Evolutionary conservation across 106 monocot genomes (phyloP), one percentile per base, ranked within the genome.

Genomic region (Amphibolis antarctica): DNA sequence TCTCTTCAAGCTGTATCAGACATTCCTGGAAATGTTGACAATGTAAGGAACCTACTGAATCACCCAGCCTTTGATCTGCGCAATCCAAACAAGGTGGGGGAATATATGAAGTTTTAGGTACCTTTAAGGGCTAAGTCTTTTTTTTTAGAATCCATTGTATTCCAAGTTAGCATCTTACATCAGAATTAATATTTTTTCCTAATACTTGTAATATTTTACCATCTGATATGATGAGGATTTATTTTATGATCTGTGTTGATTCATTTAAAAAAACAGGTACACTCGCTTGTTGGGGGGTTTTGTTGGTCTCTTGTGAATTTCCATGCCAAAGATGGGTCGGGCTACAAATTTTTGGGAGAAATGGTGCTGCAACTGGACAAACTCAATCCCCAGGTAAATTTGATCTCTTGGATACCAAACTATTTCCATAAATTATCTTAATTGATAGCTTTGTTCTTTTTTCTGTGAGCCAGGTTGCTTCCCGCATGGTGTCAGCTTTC

Each of bases 291-390:
- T 14, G 96, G 96, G 68, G 90, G 90, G 50, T 98, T 98, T 65
- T 91, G 90, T 75, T 78, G 78, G 44, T 98, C 90, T 29, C 69
- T 75, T 64, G 86, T 98, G 70, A 98, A 98, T 64, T 98, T 98
- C 65, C 96, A 98, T 70, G 82, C 96, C 53, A 98, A 98, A 71
- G 90, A 98, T 75, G 96, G 96, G 0, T 98, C 96, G 29, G 96
- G 96, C 47, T 98, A 98, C 71, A 84, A 85, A 69, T 91, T 98
- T 67, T 60, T 98, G 69, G 96, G 96, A 23, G 90, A 98, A 59
- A 42, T 91, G n/a, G 96, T 98, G 31, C 42, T 90, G 55, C 90
- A 91, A 67, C 65, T 98, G 29, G 96, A 98, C 74, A 91, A 88
- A 70, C 64, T 91, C 43, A 98, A 98, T 62, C 90, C 96, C 68